A percentile compares a stretch with the other conserved stretches of the same genome.
Evolutionary conservation across 805 yeast species (phyloP).

Genomic region (Candida gorgasii): DNA sequence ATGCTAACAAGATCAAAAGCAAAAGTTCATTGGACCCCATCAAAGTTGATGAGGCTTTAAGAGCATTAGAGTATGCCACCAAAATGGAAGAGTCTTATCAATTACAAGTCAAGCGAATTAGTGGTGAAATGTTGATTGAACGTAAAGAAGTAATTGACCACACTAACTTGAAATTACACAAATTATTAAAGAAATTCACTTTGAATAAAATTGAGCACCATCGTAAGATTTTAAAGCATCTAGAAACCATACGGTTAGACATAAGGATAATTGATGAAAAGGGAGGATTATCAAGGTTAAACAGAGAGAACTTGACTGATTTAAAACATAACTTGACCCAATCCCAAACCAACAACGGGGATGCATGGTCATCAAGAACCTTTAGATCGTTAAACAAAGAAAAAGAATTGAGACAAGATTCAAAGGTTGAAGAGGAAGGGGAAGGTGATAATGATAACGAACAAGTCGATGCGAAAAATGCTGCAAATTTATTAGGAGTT

Average conservation of each 20-base stretch:
- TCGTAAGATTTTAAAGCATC: slow-evolving; percentile 69
- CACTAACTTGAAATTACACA: slow-evolving; percentile 56
- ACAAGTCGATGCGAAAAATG: slow-evolving; percentile 73
- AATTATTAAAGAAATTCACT: slow-evolving; percentile 58
- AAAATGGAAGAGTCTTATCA: slow-evolving; percentile 73
- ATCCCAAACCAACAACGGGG: slow-evolving; percentile 44
- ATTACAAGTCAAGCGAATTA: slow-evolving; percentile 76
- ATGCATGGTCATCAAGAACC: slow-evolving; percentile 45
- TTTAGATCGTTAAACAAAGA: slow-evolving; percentile 36
- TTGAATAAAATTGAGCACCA: slow-evolving; percentile 81
- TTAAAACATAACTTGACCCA: slow-evolving; percentile 43
- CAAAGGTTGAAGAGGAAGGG: slow-evolving; percentile 18
- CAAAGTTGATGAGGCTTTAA: slow-evolving; percentile 87
- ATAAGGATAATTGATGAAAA: slow-evolving; percentile 71
- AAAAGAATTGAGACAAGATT: slow-evolving; percentile 17
- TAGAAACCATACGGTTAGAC: slow-evolving; percentile 72
- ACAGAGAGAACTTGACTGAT: slow-evolving; percentile 62
- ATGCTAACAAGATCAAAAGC: slow-evolving; percentile 70
- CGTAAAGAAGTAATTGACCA: slow-evolving; percentile 57
- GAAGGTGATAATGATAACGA: slow-evolving; percentile 28
- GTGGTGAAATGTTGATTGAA: slow-evolving; percentile 82
- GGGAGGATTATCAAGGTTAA: slow-evolving; percentile 83
- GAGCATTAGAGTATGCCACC: slow-evolving; percentile 75
- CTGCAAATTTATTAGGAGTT: slow-evolving; percentile 78
- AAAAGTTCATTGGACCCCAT: slow-evolving; percentile 78